These are phyloP conservation scores for Seminavis robusta DNA, from an alignment of 108 stramenopile species.

Conservation along the genomic window DNA sequence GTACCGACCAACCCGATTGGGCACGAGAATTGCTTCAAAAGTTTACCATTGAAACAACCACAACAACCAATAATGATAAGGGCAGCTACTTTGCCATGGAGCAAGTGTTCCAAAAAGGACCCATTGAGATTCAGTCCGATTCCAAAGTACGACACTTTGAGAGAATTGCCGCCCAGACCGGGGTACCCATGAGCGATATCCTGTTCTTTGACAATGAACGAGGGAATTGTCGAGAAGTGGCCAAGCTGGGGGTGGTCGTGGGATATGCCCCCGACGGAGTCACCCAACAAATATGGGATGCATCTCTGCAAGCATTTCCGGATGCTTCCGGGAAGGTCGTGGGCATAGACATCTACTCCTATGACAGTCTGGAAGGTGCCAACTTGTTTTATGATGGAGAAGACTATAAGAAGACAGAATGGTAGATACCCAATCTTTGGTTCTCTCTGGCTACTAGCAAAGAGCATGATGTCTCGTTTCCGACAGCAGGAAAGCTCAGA, in stretches of 20 bases:
- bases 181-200: conserved; percentile 66
- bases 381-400: no score
- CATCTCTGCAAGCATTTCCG: conserved; percentile 19
- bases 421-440: no score
- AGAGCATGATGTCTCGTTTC: no score
- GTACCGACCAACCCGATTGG: conserved; percentile 71
- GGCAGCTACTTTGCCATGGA: conserved; percentile 30
- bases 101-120: conserved; percentile 12
- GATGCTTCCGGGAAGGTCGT: conserved; percentile 5
- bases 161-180: conserved; percentile 35
- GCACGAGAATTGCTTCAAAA: conserved; percentile 57
- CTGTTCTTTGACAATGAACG: conserved; percentile 86
- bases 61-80: no score
- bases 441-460: no score
- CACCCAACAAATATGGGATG: conserved; percentile 35
- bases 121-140: conserved; percentile 51
- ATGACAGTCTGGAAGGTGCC: no score
- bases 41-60: conserved; percentile 31
- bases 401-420: no score
- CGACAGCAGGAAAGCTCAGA: no score
- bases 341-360: no score
- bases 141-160: conserved; percentile 60
- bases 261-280: conserved; percentile 69
- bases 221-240: conserved; percentile 62
- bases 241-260: conserved; percentile 63